These are phyloP conservation scores for Termitomyces sp. DNA, from an alignment of 768 basidiomycete species.

Conservation along the genomic window DNA sequence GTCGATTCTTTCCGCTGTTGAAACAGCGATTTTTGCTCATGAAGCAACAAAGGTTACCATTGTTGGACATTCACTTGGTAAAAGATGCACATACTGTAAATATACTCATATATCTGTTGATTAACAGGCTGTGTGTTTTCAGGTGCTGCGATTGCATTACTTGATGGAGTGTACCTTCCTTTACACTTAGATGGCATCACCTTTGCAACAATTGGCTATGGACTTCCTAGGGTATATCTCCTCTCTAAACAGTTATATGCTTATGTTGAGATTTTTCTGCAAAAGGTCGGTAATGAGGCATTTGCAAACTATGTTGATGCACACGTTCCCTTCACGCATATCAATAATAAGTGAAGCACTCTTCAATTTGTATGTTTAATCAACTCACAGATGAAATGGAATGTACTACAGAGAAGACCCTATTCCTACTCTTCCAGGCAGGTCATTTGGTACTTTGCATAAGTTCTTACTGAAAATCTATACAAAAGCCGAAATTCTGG, in stretches of 20 bases:
- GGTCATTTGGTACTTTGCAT: not conserved
- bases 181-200: conserved; percentile 23
- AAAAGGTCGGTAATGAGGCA: conserved; percentile 46
- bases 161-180: conserved; percentile 35
- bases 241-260: not conserved
- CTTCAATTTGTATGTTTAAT: not conserved
- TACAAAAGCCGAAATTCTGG: conserved; percentile 22
- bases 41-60: conserved; percentile 19
- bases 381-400: not conserved
- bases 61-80: conserved; percentile 36
- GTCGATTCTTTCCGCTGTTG: conserved; percentile 22
- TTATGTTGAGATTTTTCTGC: not conserved
- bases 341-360: conserved; percentile 36
- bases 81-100: not conserved
- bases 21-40: conserved; percentile 16
- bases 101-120: not conserved
- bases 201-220: conserved; percentile 14
- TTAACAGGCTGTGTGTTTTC: not conserved
- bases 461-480: not conserved
- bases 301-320: conserved; percentile 52
- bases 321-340: conserved; percentile 33
- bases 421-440: conserved; percentile 26
- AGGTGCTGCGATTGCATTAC: conserved; percentile 35
- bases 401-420: conserved; percentile 17
- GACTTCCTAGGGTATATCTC: conserved; percentile 15